Evolutionary conservation across 2,329 filamentous ascomycete species (phyloP).

Genomic region (Orbilia oligospora): DNA sequence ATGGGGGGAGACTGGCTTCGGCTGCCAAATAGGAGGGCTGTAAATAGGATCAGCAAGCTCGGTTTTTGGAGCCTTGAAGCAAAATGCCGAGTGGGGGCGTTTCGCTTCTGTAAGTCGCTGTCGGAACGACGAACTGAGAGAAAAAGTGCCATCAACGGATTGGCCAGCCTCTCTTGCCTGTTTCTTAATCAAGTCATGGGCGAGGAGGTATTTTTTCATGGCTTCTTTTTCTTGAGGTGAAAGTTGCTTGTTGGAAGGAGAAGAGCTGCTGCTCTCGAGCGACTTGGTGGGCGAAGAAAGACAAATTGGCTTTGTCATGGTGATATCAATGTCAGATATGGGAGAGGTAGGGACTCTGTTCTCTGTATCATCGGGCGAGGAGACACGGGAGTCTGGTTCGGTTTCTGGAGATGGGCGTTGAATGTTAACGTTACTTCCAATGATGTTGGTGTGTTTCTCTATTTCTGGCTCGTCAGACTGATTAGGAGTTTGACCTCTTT

Average conservation of each 20-base stretch:
- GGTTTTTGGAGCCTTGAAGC: neutral
- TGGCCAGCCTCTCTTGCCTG: neutral
- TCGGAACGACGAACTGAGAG: neutral
- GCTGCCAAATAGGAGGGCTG: conserved; percentile 19
- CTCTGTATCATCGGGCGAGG: neutral
- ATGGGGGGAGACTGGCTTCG: conserved; percentile 42
- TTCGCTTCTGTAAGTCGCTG: neutral
- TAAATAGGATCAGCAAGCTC: neutral
- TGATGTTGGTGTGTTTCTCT: neutral
- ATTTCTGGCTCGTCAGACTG: neutral
- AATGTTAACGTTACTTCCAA: neutral
- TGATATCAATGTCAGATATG: neutral
- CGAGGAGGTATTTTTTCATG: conserved; percentile 22
- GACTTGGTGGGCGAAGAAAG: neutral
- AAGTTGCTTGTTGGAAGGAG: neutral
- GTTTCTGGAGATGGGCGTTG: neutral
- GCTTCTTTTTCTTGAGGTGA: conserved; percentile 35
- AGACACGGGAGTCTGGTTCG: conserved; percentile 1
- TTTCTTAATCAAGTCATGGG: neutral
- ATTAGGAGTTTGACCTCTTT: neutral
- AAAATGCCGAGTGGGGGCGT: conserved; percentile 3
- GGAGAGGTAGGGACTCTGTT: neutral
- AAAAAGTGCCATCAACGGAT: neutral
- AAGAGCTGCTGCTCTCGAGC: neutral
- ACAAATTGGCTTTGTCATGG: neutral